Conservation (phyloP, 352 stramenopile genomes). For the Phytopythium chamaehyphon region DNA sequence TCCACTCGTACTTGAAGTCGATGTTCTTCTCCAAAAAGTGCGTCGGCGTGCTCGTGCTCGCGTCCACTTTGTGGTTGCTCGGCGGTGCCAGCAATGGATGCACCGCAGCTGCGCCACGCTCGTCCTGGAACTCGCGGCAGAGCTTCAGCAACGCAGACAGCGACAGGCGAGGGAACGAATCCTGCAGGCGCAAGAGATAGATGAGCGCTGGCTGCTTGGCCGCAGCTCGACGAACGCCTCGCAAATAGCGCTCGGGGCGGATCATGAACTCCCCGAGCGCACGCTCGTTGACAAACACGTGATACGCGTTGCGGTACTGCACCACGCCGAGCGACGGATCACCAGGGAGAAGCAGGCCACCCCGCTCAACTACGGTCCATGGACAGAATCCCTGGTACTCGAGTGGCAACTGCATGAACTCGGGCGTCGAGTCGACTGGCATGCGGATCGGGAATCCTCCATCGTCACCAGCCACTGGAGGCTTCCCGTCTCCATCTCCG, state of each 20-base stretch:
- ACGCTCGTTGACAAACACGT: conserved; percentile 92
- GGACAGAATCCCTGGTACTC: conserved; percentile 94
- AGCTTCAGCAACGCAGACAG: conserved; percentile 69
- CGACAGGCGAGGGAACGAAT: conserved; percentile 76
- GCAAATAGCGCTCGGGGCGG: conserved; percentile 74
- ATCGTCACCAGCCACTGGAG: conserved; percentile 1
- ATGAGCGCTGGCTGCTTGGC: conserved; percentile 87
- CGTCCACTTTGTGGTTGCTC: conserved; percentile 73
- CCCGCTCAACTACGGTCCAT: conserved; percentile 87
- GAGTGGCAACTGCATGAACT: conserved; percentile 93
- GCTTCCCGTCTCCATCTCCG: conserved; percentile 27
- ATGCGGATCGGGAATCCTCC: conserved; percentile 67
- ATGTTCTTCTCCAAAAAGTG: conserved; percentile 93
- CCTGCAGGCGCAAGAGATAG: conserved; percentile 88
- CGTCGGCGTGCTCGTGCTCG: conserved; percentile 83
- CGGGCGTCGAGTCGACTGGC: conserved; percentile 88
- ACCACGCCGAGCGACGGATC: conserved; percentile 91
- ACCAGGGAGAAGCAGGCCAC: conserved; percentile 87
- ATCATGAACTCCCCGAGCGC: conserved; percentile 88
- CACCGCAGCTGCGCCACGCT: conserved; percentile 28
- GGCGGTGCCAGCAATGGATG: conserved; percentile 55
- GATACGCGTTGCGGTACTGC: conserved; percentile 85
- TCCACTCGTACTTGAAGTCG: conserved; percentile 93
- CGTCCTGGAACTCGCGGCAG: conserved; percentile 36
- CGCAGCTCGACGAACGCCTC: conserved; percentile 65